A percentile compares a stretch with the other conserved stretches of the same genome.
phyloP scores from a whole-genome alignment of 140 eudicot genomes.

The Flaveria floridana region DNA sequence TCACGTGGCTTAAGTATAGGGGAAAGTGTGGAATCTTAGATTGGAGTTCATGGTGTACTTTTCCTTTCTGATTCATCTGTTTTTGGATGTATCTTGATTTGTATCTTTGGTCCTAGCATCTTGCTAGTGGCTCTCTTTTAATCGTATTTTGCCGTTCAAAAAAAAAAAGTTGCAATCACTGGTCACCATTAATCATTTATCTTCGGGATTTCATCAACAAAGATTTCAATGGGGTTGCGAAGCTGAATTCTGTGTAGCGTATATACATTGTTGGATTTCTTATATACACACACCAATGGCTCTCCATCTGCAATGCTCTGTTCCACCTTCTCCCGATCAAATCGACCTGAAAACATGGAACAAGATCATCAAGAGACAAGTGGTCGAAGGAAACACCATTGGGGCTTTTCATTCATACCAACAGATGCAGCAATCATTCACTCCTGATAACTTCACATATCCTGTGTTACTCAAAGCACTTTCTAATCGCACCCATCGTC shows the following conservation, averaged over 20 bases:
- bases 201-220: no score
- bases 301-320: conserved; percentile 33
- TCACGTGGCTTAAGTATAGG: no score
- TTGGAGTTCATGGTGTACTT: no score
- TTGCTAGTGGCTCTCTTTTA: no score
- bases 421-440: conserved; percentile 35
- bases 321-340: conserved; percentile 17
- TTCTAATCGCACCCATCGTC: conserved; percentile 18
- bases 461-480: conserved; percentile 51
- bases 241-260: neutral
- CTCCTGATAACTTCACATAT: conserved; percentile 54
- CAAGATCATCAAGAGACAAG: conserved; percentile 49
- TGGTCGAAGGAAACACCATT: conserved; percentile 29
- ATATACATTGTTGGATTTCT: no score
- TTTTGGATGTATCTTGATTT: no score
- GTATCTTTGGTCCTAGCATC: no score
- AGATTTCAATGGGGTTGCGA: neutral
- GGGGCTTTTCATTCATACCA: conserved; percentile 38
- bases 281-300: conserved; percentile 25
- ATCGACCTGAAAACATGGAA: conserved; percentile 44
- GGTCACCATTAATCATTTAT: no score
- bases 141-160: no score
- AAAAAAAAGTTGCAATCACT: no score
- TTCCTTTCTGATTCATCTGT: no score
- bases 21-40: no score